phyloP scores from a whole-genome alignment of 1,139 yeast genomes.

The Schwanniomyces etchellsii region DNA sequence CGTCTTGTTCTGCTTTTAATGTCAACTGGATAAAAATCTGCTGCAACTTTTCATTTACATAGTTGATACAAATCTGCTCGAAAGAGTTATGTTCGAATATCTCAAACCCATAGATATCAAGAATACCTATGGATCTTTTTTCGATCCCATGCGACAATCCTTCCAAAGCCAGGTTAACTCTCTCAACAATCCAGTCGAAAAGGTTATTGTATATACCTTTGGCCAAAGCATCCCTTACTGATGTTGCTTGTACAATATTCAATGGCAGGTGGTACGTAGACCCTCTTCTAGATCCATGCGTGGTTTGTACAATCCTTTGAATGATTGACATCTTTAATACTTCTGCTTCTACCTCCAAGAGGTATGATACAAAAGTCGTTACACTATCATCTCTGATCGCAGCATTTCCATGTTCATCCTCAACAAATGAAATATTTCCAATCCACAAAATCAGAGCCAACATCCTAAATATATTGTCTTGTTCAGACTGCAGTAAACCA shows the following conservation, averaged over 20 bases:
- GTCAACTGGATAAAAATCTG: slow-evolving; percentile 96
- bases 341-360: slow-evolving; percentile 73
- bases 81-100: slow-evolving; percentile 95
- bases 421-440: slow-evolving; percentile 83
- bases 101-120: slow-evolving; percentile 98
- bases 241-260: slow-evolving; percentile 86
- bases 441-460: slow-evolving; percentile 89
- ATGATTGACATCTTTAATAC: slow-evolving; percentile 62
- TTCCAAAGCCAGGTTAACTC: slow-evolving; percentile 69
- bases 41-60: slow-evolving; percentile 94
- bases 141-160: slow-evolving; percentile 42
- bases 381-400: slow-evolving; percentile 78
- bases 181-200: slow-evolving; percentile 96
- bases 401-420: slow-evolving; percentile 85
- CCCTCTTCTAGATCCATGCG: slow-evolving; percentile 84
- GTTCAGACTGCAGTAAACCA: slow-evolving; percentile 77
- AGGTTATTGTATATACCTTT: slow-evolving; percentile 89
- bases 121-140: slow-evolving; percentile 74
- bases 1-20: slow-evolving; percentile 94
- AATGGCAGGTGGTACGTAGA: slow-evolving; percentile 93
- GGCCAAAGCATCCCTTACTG: slow-evolving; percentile 93
- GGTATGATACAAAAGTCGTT: slow-evolving; percentile 88
- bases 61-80: slow-evolving; percentile 95
- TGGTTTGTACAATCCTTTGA: slow-evolving; percentile 83
- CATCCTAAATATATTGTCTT: slow-evolving; percentile 82